These are phyloP conservation scores for Arachis hypogaea DNA, from an alignment of 306 rosid genomes.

Conservation along the genomic window DNA sequence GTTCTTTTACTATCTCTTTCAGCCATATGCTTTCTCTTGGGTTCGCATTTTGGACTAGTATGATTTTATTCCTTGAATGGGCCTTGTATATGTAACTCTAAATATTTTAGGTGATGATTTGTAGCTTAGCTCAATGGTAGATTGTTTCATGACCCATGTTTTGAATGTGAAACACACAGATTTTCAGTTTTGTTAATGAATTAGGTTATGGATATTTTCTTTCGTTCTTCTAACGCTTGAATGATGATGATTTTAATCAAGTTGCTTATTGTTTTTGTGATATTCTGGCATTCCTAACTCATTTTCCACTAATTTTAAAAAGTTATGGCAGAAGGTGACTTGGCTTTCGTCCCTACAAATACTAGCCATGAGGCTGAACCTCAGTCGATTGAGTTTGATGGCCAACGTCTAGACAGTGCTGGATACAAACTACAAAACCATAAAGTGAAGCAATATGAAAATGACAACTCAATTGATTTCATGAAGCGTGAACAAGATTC, in stretches of 20 bases:
- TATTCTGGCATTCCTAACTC: constrained; percentile 4
- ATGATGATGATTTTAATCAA: neutral
- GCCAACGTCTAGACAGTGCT: constrained; percentile 40
- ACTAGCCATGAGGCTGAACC: constrained; percentile 49
- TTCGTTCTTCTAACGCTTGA: neutral
- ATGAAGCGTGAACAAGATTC: constrained; percentile 45
- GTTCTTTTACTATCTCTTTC: constrained; percentile 18
- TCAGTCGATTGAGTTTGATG: constrained; percentile 53
- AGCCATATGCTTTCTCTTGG: constrained; percentile 2
- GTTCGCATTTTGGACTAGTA: neutral
- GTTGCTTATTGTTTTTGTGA: neutral
- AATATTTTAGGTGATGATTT: constrained; percentile 21
- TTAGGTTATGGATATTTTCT: constrained; percentile 25
- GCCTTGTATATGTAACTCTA: neutral
- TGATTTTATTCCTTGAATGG: neutral
- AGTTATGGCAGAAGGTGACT: constrained; percentile 68
- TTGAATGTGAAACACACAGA: neutral
- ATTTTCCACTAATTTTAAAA: constrained; percentile 34
- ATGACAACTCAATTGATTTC: constrained; percentile 31
- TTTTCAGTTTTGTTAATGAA: constrained; percentile 11
- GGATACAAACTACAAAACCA: constrained; percentile 47
- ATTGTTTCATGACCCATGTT: constrained; percentile 12
- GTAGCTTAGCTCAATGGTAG: neutral
- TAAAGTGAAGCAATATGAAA: constrained; percentile 51
- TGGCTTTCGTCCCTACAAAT: constrained; percentile 51